phyloP scores from a whole-genome alignment of 2,329 filamentous ascomycete species.

The Orbilia ellipsospora region DNA sequence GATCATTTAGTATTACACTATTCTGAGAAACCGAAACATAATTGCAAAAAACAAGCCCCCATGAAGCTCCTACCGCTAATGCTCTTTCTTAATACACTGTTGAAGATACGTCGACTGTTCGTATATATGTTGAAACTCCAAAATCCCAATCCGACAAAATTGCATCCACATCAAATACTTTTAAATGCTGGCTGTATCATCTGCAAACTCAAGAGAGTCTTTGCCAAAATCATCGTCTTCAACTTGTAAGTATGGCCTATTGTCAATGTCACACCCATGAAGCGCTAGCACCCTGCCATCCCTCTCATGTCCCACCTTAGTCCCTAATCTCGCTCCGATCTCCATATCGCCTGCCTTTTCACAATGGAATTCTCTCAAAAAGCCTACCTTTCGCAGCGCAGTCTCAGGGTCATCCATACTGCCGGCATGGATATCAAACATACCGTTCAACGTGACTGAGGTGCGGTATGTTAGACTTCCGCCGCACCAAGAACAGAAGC shows the following conservation, averaged over 20 bases:
- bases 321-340: constrained; percentile 32
- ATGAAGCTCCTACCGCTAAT: background rate
- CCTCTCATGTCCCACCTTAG: constrained; percentile 20
- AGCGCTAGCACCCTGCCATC: constrained; percentile 22
- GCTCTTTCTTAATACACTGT: constrained; percentile 21
- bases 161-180: background rate
- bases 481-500: constrained; percentile 47
- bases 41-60: background rate
- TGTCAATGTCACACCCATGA: constrained; percentile 31
- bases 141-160: background rate
- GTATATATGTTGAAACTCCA: constrained; percentile 22
- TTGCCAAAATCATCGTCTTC: background rate
- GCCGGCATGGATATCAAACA: constrained; percentile 39
- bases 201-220: background rate
- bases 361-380: constrained; percentile 42
- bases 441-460: constrained; percentile 36
- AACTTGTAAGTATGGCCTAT: constrained; percentile 14
- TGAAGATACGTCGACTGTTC: constrained; percentile 8
- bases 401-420: constrained; percentile 48
- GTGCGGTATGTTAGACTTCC: constrained; percentile 44
- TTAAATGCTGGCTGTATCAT: constrained; percentile 2
- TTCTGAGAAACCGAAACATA: background rate
- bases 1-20: background rate
- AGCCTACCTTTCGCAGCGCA: constrained; percentile 35
- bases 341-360: constrained; percentile 25